phyloP scores from a whole-genome alignment of 2,329 filamentous ascomycete genomes.

The Corniculantispora saksenae region DNA sequence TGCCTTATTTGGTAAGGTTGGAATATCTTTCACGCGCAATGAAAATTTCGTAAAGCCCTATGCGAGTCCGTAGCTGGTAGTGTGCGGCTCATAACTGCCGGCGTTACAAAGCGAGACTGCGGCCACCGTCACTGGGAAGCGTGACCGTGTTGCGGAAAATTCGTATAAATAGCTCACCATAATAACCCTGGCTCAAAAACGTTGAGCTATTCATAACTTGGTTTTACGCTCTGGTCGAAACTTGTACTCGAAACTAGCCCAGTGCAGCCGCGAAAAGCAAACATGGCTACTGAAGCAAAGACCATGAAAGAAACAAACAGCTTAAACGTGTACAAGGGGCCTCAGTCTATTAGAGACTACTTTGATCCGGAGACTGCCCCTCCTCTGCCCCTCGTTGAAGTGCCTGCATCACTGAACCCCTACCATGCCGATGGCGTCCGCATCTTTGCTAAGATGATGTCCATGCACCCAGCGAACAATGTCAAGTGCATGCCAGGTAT shows the following conservation, averaged over 20 bases:
- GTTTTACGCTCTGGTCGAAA: background rate
- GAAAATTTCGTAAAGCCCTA: background rate
- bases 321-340: constrained; percentile 59
- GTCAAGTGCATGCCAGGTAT: constrained; percentile 63
- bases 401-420: constrained; percentile 59
- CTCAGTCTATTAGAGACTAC: constrained; percentile 57
- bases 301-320: constrained; percentile 25
- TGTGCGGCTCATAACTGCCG: constrained; percentile 10
- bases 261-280: background rate
- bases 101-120: background rate
- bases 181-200: background rate
- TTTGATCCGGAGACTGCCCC: constrained; percentile 60
- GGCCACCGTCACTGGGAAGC: background rate
- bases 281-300: background rate
- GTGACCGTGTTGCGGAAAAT: background rate
- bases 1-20: constrained; percentile 6
- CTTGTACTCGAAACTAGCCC: no score
- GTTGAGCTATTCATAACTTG: background rate
- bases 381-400: constrained; percentile 61
- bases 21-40: background rate
- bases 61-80: constrained; percentile 10
- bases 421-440: constrained; percentile 58
- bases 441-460: constrained; percentile 68
- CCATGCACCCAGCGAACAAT: constrained; percentile 64
- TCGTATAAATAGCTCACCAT: constrained; percentile 9